Conservation (phyloP, 306 rosid genomes). For the Inga laurina region DNA sequence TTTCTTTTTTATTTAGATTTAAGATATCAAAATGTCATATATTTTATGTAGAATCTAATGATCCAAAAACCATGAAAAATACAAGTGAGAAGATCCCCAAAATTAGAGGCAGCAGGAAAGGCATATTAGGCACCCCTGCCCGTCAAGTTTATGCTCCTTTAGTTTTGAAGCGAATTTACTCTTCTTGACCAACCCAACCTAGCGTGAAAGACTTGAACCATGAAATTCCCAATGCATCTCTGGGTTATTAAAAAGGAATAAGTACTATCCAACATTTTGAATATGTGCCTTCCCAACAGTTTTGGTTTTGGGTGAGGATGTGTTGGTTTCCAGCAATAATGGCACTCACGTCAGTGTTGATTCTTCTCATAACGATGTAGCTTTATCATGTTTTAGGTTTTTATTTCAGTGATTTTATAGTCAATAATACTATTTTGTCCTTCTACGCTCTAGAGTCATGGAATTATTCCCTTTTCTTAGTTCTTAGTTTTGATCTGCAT, state of each 20-base stretch:
- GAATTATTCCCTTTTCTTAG: neutral
- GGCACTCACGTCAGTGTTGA: neutral
- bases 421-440: neutral
- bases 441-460: neutral
- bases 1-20: too few relatives aligned
- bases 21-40: too few relatives aligned
- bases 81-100: too few relatives aligned
- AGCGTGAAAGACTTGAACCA: neutral
- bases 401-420: neutral
- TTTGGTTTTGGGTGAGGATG: neutral
- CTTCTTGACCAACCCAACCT: neutral
- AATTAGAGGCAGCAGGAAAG: too few relatives aligned
- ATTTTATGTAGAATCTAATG: too few relatives aligned
- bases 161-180: neutral
- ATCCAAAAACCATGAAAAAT: too few relatives aligned
- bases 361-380: neutral
- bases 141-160: too few relatives aligned
- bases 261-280: neutral
- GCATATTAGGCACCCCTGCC: too few relatives aligned
- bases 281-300: neutral
- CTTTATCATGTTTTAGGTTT: neutral
- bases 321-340: neutral
- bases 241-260: neutral
- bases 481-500: conserved; percentile 29
- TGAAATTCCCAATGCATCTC: neutral